A percentile compares a stretch with the other conserved stretches of the same genome.
Conservation (phyloP, 345 rosid genomes). For the Xanthoceras sorbifolium region DNA sequence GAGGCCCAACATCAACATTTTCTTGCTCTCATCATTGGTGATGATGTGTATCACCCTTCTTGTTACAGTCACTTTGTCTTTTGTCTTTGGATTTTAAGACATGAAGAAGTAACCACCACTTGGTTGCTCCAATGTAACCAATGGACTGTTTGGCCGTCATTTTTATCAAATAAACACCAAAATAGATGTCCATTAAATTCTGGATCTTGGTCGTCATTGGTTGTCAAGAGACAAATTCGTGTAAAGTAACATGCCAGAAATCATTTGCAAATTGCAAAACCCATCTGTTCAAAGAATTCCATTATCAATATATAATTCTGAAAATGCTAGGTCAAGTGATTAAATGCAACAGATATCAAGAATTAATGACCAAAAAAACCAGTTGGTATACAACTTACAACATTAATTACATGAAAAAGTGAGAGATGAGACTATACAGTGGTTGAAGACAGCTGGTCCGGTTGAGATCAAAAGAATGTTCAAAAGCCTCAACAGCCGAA, state of each 20-base stretch:
- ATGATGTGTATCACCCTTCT: conserved; percentile 9
- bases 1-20: background rate
- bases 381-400: background rate
- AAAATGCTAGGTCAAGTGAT: too few relatives aligned
- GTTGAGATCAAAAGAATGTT: conserved; percentile 7
- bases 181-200: background rate
- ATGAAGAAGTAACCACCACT: background rate
- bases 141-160: background rate
- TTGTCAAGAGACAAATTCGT: background rate
- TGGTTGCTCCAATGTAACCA: background rate
- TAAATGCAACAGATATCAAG: background rate
- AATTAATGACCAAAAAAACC: background rate
- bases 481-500: background rate
- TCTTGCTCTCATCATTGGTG: conserved; percentile 9
- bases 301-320: background rate
- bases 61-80: conserved; percentile 9
- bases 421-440: background rate
- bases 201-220: background rate
- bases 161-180: background rate
- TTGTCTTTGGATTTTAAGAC: conserved; percentile 13
- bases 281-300: background rate
- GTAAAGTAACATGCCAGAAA: background rate
- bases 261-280: background rate
- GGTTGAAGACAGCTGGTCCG: conserved; percentile 3
- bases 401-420: background rate